These are phyloP conservation scores for Candida ficus DNA, from an alignment of 805 yeast genomes.

Conservation along the genomic window DNA sequence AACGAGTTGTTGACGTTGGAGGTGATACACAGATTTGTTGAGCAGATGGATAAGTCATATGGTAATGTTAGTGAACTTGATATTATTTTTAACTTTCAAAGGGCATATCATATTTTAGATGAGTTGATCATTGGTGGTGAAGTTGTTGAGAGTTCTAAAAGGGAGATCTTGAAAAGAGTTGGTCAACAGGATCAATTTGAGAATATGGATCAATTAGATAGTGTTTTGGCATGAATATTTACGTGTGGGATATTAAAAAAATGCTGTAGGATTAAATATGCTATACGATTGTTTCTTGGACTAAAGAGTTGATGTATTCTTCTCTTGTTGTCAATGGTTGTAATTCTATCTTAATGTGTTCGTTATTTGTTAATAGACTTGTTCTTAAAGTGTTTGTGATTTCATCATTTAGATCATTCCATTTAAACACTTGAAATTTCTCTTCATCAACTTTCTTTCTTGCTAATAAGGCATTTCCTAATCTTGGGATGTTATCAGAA, in stretches of 20 bases:
- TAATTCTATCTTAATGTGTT: slow-evolving; percentile 17
- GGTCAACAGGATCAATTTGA: slow-evolving; percentile 86
- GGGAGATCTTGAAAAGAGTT: slow-evolving; percentile 72
- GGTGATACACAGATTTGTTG: slow-evolving; percentile 87
- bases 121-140: slow-evolving; percentile 88
- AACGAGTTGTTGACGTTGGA: slow-evolving; percentile 87
- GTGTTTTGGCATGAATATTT: slow-evolving; percentile 31
- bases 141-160: slow-evolving; percentile 74
- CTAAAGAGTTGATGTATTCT: slow-evolving; percentile 30
- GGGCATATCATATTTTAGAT: slow-evolving; percentile 88
- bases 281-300: slow-evolving; percentile 20
- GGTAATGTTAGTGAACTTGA: slow-evolving; percentile 97
- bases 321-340: slow-evolving; percentile 23
- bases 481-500: slow-evolving; percentile 51
- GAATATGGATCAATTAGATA: slow-evolving; percentile 57
- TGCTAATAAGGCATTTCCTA: slow-evolving; percentile 67
- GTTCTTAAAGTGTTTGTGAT: slow-evolving; percentile 24
- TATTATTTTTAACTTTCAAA: slow-evolving; percentile 91
- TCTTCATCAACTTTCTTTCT: slow-evolving; percentile 63
- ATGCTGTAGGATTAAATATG: neutral
- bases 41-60: slow-evolving; percentile 91
- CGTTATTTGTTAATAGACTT: slow-evolving; percentile 21
- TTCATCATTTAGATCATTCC: slow-evolving; percentile 38
- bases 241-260: neutral
- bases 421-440: slow-evolving; percentile 34